These are phyloP conservation scores for Globisporangium acanthophoron DNA, from an alignment of 352 stramenopile species.

Conservation along the genomic window DNA sequence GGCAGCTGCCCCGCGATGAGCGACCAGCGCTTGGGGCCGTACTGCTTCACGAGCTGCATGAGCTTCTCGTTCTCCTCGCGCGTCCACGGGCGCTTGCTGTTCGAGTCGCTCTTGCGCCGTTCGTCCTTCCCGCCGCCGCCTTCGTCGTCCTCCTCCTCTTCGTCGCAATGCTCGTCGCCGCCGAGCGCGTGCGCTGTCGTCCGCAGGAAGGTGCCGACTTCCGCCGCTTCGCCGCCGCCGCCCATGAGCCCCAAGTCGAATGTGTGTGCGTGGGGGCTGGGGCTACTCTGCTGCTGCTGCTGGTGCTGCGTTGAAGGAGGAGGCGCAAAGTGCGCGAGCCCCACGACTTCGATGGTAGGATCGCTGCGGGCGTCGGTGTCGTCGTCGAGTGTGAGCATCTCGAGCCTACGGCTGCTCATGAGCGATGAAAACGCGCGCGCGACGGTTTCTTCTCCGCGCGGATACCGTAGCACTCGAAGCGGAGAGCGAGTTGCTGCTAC, in stretches of 20 bases:
- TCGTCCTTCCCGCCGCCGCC: constrained; percentile 25
- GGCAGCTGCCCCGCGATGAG: constrained; percentile 87
- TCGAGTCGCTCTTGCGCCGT: constrained; percentile 65
- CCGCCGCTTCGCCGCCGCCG: not conserved
- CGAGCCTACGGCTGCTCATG: constrained; percentile 69
- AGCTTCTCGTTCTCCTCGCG: constrained; percentile 88
- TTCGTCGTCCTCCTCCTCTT: constrained; percentile 74
- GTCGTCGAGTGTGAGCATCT: constrained; percentile 49
- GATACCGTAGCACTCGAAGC: no score
- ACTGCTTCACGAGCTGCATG: constrained; percentile 86
- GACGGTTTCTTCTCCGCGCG: not conserved
- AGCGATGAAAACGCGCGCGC: constrained; percentile 6
- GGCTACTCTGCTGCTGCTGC: not conserved
- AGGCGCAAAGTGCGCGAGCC: constrained; percentile 1
- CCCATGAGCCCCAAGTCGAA: constrained; percentile 3
- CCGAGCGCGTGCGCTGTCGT: constrained; percentile 1
- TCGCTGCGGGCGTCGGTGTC: constrained; percentile 8
- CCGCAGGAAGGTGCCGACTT: constrained; percentile 1
- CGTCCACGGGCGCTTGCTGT: constrained; percentile 85
- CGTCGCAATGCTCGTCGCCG: constrained; percentile 46
- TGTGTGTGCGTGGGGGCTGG: not conserved
- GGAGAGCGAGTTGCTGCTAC: no score
- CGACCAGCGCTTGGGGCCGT: constrained; percentile 86
- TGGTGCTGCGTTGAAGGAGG: not conserved
- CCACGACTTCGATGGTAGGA: constrained; percentile 22